These are phyloP conservation scores for Ogataea parapolymorpha DNA, from an alignment of 805 yeast species.

Conservation along the genomic window DNA sequence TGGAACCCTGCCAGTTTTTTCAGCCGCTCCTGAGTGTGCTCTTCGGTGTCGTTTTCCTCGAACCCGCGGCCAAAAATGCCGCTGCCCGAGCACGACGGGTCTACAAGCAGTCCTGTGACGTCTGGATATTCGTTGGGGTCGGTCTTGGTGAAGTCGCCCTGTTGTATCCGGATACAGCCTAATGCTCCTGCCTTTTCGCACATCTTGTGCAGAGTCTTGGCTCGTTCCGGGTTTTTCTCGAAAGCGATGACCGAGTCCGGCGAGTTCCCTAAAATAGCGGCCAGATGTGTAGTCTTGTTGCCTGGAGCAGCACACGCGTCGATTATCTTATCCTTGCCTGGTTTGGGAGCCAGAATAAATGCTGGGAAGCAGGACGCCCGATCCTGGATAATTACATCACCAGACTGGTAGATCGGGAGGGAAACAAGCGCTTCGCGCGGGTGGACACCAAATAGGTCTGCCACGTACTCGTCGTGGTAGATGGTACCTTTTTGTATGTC, in stretches of 20 bases:
- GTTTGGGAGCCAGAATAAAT: slow-evolving; percentile 61
- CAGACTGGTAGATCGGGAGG: slow-evolving; percentile 66
- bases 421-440: slow-evolving; percentile 69
- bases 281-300: slow-evolving; percentile 91
- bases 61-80: slow-evolving; percentile 92
- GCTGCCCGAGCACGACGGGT: slow-evolving; percentile 97
- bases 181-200: slow-evolving; percentile 69
- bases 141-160: slow-evolving; percentile 60
- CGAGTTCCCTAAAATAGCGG: slow-evolving; percentile 51
- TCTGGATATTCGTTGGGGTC: slow-evolving; percentile 56
- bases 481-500: slow-evolving; percentile 51
- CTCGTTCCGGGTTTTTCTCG: slow-evolving; percentile 78
- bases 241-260: slow-evolving; percentile 67
- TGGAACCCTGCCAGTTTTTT: slow-evolving; percentile 82
- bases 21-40: slow-evolving; percentile 51
- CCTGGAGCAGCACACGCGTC: slow-evolving; percentile 99
- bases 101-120: slow-evolving; percentile 82
- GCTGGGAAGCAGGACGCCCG: slow-evolving; percentile 98
- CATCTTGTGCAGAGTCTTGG: slow-evolving; percentile 71
- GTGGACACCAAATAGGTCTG: slow-evolving; percentile 76
- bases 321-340: slow-evolving; percentile 58
- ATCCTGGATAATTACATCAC: slow-evolving; percentile 88
- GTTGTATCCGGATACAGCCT: slow-evolving; percentile 39
- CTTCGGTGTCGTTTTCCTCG: slow-evolving; percentile 52
- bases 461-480: slow-evolving; percentile 70